Percentiles rank a stretch among this genome's conserved stretches.
Evolutionary conservation across 257 asterid genomes (phyloP).

Genomic region (Cordia subcordata): DNA sequence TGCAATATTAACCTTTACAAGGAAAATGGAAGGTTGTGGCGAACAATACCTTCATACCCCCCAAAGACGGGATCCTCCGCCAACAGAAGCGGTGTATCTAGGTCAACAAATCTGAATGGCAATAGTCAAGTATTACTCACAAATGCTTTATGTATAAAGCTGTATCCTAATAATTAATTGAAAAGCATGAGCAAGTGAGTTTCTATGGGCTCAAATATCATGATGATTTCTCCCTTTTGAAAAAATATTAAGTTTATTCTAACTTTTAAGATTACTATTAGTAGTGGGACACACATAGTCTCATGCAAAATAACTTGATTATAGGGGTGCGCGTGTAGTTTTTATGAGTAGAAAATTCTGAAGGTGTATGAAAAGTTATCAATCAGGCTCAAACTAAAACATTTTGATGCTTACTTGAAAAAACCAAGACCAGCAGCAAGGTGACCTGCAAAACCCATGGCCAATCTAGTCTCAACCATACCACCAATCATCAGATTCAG

Average conservation of each 20-base stretch:
- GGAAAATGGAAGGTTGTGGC: conserved; percentile 1
- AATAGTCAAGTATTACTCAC: background rate
- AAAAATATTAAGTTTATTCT: too few relatives aligned
- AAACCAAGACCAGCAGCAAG: conserved; percentile 93
- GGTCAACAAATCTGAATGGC: conserved; percentile 60
- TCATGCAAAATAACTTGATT: background rate
- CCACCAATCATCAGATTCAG: conserved; percentile 88
- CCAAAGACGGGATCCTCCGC: conserved; percentile 87
- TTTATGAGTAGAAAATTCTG: background rate
- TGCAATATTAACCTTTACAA: background rate
- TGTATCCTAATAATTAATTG: background rate
- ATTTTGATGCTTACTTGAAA: conserved; percentile 60
- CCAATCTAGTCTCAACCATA: conserved; percentile 92
- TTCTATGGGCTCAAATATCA: too few relatives aligned
- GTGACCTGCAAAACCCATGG: conserved; percentile 93
- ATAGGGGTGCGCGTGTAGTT: background rate
- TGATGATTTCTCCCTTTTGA: too few relatives aligned
- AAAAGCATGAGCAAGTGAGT: too few relatives aligned
- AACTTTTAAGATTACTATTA: too few relatives aligned
- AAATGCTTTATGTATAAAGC: background rate
- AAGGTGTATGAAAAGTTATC: background rate
- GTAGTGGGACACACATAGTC: too few relatives aligned
- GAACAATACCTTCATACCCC: conserved; percentile 71
- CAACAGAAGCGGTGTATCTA: conserved; percentile 81
- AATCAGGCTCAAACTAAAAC: conserved; percentile 7